A percentile compares a stretch with the other conserved stretches of the same genome.
These are phyloP conservation scores for Simmondsia chinensis DNA, from an alignment of 148 eudicot genomes.

Conservation along the genomic window DNA sequence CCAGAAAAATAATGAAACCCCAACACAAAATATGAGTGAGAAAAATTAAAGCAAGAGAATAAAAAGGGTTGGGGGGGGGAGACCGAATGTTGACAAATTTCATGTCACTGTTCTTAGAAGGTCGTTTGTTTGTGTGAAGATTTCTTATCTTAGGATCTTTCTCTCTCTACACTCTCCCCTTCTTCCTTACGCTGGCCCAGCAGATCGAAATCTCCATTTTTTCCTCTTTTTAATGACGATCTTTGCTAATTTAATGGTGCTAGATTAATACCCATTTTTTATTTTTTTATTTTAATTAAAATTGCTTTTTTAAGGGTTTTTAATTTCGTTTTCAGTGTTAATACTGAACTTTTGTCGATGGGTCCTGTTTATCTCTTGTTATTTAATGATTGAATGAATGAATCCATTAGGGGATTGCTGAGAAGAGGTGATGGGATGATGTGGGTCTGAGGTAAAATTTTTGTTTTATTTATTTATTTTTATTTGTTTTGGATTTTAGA, in stretches of 20 bases:
- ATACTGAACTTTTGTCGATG: conserved; percentile 25
- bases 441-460: conserved; percentile 74
- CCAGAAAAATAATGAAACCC: conserved; percentile 7
- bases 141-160: conserved; percentile 99
- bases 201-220: conserved; percentile 74
- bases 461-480: not conserved
- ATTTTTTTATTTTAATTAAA: too few species aligned
- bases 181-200: conserved; percentile 42
- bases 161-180: conserved; percentile 14
- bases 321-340: conserved; percentile 28
- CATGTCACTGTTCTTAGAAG: conserved; percentile 92
- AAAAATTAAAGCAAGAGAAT: too few species aligned
- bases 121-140: conserved; percentile 88
- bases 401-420: too few species aligned
- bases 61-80: too few species aligned
- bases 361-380: too few species aligned
- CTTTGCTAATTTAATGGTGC: conserved; percentile 36
- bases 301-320: too few species aligned
- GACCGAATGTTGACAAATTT: conserved; percentile 99
- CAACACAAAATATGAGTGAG: too few species aligned
- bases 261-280: conserved; percentile 22
- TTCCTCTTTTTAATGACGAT: conserved; percentile 18
- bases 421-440: conserved; percentile 59
- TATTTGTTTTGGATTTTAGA: conserved; percentile 11
- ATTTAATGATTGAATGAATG: conserved; percentile 35